A percentile compares a stretch with the other conserved stretches of the same genome.
Evolutionary conservation across 306 rosid genomes (phyloP).

Genomic region (Cucurbita maxima): DNA sequence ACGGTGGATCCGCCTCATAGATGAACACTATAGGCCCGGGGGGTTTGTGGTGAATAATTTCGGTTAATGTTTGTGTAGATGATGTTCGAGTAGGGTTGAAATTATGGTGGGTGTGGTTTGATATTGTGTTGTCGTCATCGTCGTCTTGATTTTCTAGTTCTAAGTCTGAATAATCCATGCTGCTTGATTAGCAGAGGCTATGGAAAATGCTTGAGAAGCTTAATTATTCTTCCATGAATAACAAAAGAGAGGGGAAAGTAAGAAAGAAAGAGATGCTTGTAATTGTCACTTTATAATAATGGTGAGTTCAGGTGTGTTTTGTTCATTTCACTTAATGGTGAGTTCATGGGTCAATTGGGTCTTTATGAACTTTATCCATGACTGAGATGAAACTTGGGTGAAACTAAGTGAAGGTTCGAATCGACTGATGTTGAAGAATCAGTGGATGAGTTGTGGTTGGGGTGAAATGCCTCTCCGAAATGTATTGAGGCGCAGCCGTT

Average conservation of each 20-base stretch:
- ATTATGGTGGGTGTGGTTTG: slow-evolving; percentile 6
- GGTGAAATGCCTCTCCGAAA: too few species aligned
- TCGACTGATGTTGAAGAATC: too few species aligned
- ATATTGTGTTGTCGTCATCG: neutral
- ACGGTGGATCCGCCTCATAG: slow-evolving; percentile 91
- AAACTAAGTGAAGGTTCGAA: too few species aligned
- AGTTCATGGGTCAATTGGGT: too few species aligned
- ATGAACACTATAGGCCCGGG: slow-evolving; percentile 27
- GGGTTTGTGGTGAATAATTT: slow-evolving; percentile 33
- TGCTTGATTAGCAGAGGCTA: slow-evolving; percentile 2
- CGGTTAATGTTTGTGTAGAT: slow-evolving; percentile 3
- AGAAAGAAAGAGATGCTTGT: neutral
- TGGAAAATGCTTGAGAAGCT: slow-evolving; percentile 6
- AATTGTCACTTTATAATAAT: slow-evolving; percentile 5
- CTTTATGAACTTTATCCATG: too few species aligned
- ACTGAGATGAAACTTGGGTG: too few species aligned
- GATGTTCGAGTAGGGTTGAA: neutral
- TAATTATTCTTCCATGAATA: slow-evolving; percentile 2
- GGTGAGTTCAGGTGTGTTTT: slow-evolving; percentile 10
- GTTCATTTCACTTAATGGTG: neutral
- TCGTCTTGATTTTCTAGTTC: slow-evolving; percentile 5
- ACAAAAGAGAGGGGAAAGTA: neutral
- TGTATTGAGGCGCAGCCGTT: too few species aligned
- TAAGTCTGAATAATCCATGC: slow-evolving; percentile 10
- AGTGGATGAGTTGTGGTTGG: too few species aligned